phyloP scores from a whole-genome alignment of 805 yeast genomes.

The Yarrowia osloensis region DNA sequence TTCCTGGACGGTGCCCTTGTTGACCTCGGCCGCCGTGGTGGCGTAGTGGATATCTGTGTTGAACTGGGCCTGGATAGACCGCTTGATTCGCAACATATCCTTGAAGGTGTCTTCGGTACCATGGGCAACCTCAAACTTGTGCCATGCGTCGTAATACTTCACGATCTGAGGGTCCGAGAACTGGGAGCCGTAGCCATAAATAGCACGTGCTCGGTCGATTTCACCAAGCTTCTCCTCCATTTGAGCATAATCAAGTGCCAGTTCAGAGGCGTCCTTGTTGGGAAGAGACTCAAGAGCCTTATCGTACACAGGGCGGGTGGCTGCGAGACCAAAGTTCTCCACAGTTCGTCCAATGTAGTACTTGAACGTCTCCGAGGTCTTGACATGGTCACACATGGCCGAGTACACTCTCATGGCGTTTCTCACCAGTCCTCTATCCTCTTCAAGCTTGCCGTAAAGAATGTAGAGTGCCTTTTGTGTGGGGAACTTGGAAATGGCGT shows the following conservation, averaged over 20 bases:
- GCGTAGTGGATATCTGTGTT: slow-evolving; percentile 33
- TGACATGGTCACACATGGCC: slow-evolving; percentile 45
- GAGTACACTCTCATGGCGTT: slow-evolving; percentile 54
- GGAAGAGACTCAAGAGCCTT: slow-evolving; percentile 54
- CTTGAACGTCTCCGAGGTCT: slow-evolving; percentile 47
- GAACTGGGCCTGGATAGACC: slow-evolving; percentile 45
- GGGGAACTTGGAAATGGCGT: slow-evolving; percentile 58
- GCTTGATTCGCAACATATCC: slow-evolving; percentile 66
- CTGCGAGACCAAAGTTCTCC: slow-evolving; percentile 46
- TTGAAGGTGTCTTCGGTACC: slow-evolving; percentile 76
- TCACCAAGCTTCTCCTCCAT: slow-evolving; percentile 60
- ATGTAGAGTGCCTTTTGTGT: slow-evolving; percentile 51
- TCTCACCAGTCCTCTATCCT: slow-evolving; percentile 52
- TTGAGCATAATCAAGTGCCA: slow-evolving; percentile 48
- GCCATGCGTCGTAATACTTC: slow-evolving; percentile 69
- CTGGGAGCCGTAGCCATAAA: slow-evolving; percentile 58
- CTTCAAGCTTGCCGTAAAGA: slow-evolving; percentile 65
- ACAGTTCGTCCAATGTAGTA: slow-evolving; percentile 48
- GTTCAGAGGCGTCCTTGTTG: slow-evolving; percentile 45
- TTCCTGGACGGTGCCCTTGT: slow-evolving; percentile 1
- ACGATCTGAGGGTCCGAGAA: slow-evolving; percentile 43
- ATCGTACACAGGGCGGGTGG: slow-evolving; percentile 54
- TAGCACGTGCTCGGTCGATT: slow-evolving; percentile 59
- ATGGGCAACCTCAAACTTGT: slow-evolving; percentile 64
- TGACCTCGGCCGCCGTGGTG: slow-evolving; percentile 4